phyloP scores from a whole-genome alignment of 192 early-diverging fungal genomes.

The Backusella luteola region DNA sequence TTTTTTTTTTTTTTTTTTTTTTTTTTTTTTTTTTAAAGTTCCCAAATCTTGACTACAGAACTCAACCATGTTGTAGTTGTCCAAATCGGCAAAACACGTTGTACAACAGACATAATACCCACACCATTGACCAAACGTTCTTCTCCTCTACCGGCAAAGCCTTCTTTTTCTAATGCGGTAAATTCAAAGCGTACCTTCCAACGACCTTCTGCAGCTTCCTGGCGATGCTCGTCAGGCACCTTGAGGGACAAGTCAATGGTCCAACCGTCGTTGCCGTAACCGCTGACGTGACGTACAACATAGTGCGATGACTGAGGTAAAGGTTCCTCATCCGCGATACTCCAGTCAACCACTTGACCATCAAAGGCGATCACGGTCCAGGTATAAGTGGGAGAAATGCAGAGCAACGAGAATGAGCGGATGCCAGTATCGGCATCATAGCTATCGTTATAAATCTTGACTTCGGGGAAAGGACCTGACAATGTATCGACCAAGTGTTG shows the following conservation, averaged over 20 bases:
- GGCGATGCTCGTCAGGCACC: conserved; percentile 39
- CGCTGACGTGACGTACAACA: conserved; percentile 51
- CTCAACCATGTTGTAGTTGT: conserved; percentile 39
- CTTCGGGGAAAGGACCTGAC: conserved; percentile 32
- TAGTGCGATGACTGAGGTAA: conserved; percentile 38
- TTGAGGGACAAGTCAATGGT: conserved; percentile 40
- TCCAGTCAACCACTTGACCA: conserved; percentile 60
- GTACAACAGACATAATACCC: conserved; percentile 23
- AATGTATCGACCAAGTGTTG: conserved; percentile 15
- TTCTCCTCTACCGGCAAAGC: conserved; percentile 40
- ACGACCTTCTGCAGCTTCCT: conserved; percentile 9
- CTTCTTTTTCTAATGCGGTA: conserved; percentile 52
- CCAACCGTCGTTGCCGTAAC: conserved; percentile 49
- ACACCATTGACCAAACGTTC: conserved; percentile 48
- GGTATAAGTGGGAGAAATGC: conserved; percentile 46
- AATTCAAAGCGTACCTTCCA: conserved; percentile 46
- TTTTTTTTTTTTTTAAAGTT: conserved; percentile 26
- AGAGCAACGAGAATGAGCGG: conserved; percentile 46
- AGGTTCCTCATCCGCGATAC: conserved; percentile 39
- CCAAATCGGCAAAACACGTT: conserved; percentile 33
- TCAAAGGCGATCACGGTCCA: conserved; percentile 67
- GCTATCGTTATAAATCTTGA: conserved; percentile 38
- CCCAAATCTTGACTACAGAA: conserved; percentile 35
- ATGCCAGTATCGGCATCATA: conserved; percentile 47
- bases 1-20: conserved; percentile 13